Percentiles rank a stretch among this genome's conserved stretches.
Evolutionary conservation across 148 eudicot genomes (phyloP).

Genomic region (Pharnaceum exiguum): DNA sequence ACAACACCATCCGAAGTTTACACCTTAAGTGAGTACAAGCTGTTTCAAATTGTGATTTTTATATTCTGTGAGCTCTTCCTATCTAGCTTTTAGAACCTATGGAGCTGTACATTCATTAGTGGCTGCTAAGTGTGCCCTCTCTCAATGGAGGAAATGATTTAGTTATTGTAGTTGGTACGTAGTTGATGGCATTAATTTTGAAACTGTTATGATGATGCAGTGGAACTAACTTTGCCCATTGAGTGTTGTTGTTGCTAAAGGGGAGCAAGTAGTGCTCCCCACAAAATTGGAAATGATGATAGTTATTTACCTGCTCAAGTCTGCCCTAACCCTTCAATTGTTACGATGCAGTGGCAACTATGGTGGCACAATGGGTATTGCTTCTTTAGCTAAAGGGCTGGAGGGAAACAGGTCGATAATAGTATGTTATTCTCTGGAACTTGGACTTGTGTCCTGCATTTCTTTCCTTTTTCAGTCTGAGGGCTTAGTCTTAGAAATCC

Average conservation of each 20-base stretch:
- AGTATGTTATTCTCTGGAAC: constrained; percentile 36
- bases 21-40: constrained; percentile 69
- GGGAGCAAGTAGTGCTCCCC: too few species aligned
- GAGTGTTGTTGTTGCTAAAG: too few species aligned
- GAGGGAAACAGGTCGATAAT: constrained; percentile 83
- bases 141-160: not conserved
- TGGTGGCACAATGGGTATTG: constrained; percentile 86
- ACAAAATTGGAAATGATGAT: too few species aligned
- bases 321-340: too few species aligned
- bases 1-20: constrained; percentile 47
- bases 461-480: not conserved
- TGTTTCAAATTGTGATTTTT: constrained; percentile 10
- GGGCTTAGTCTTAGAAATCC: not conserved
- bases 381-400: constrained; percentile 83
- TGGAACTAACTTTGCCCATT: too few species aligned
- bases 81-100: not conserved
- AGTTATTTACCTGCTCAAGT: too few species aligned
- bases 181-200: not conserved
- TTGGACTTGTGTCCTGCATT: not conserved
- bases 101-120: not conserved
- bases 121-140: too few species aligned
- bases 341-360: constrained; percentile 66
- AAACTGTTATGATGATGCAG: not conserved
- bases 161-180: not conserved
- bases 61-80: constrained; percentile 3